Conservation (phyloP, 2,329 filamentous ascomycete species). For the Neopestalotiopsis clavispora region DNA sequence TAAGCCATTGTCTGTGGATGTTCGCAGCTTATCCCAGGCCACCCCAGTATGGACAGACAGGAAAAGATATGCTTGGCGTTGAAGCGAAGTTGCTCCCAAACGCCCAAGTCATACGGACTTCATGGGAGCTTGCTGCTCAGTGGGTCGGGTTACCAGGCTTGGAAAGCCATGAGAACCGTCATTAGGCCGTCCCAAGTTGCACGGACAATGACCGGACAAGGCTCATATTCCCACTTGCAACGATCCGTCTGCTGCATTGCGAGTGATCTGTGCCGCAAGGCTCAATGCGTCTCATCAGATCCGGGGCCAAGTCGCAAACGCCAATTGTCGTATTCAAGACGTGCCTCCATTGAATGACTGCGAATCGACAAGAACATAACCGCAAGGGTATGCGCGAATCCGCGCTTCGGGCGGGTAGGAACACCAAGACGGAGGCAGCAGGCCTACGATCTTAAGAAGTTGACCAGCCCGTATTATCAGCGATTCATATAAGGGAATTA, state of each 20-base stretch:
- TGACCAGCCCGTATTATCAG: neutral
- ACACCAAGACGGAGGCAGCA: neutral
- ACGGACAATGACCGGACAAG: neutral
- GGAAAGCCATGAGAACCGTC: neutral
- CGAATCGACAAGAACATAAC: neutral
- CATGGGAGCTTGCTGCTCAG: neutral
- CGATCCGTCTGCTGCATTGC: neutral
- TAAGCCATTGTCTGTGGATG: neutral
- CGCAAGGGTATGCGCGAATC: neutral
- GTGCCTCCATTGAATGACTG: neutral
- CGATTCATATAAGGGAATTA: neutral
- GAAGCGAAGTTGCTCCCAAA: neutral
- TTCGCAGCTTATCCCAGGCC: neutral
- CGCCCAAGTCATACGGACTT: neutral
- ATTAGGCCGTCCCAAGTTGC: neutral
- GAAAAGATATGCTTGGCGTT: neutral
- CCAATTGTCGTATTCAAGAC: neutral
- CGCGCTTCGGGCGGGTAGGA: neutral
- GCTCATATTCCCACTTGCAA: neutral
- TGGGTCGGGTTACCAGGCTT: neutral
- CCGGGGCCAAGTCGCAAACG: neutral
- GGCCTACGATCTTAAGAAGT: neutral
- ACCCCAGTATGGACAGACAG: neutral
- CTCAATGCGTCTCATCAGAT: neutral
- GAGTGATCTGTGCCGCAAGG: neutral